Conservation (phyloP, 176 grass and related monocot genomes). For the Paspalum vaginatum region DNA sequence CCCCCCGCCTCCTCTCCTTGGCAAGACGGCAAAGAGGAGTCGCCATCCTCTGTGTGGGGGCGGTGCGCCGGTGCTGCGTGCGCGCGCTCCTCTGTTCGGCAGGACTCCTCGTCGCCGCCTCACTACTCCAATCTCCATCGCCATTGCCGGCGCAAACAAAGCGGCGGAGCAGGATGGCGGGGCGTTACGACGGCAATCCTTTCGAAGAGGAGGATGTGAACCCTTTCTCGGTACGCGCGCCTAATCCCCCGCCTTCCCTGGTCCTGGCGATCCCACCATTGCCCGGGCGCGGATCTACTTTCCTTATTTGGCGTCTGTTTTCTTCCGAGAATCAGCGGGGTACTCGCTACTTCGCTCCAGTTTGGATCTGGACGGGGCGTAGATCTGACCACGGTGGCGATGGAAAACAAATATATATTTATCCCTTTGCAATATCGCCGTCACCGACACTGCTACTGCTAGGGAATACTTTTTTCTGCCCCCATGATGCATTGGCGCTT, state of each 20-base stretch:
- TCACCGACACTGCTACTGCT: not conserved
- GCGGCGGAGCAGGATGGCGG: slow-evolving; percentile 57
- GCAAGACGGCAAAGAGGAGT: slow-evolving; percentile 29
- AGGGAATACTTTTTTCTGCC: not conserved
- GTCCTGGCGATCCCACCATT: slow-evolving; percentile 14
- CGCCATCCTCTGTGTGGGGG: slow-evolving; percentile 21
- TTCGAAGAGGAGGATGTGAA: slow-evolving; percentile 98
- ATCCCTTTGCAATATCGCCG: not conserved
- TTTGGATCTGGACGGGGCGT: slow-evolving; percentile 30
- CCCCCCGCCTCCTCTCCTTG: slow-evolving; percentile 20
- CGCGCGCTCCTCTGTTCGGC: slow-evolving; percentile 22
- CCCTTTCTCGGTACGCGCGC: slow-evolving; percentile 79
- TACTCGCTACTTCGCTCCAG: not conserved
- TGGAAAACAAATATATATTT: not conserved
- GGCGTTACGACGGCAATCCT: slow-evolving; percentile 83
- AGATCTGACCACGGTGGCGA: slow-evolving; percentile 29
- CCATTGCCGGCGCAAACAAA: slow-evolving; percentile 41
- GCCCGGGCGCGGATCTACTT: slow-evolving; percentile 34
- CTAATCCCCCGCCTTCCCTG: not conserved
- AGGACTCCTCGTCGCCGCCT: slow-evolving; percentile 18
- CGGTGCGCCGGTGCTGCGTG: slow-evolving; percentile 12
- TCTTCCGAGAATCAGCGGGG: not conserved
- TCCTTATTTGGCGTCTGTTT: not conserved
- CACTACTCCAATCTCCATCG: slow-evolving; percentile 20
- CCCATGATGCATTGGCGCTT: slow-evolving; percentile 18